Evolutionary conservation across 257 asterid species (phyloP).

Genomic region (Solanum infundibuliforme): DNA sequence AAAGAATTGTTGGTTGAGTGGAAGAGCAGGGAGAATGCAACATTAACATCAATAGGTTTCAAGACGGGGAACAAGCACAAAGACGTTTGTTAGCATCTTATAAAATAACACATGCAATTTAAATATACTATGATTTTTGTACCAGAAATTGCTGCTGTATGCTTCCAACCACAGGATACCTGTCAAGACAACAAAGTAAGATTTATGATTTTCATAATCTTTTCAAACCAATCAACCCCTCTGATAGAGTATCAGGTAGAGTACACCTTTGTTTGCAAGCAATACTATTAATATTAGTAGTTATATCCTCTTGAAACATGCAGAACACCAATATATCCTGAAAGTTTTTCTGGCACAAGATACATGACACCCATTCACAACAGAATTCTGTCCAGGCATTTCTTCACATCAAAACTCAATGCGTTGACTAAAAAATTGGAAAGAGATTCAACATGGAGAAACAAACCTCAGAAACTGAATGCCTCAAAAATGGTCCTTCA

Average conservation of each 20-base stretch:
- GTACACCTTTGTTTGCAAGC: neutral
- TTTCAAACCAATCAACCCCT: neutral
- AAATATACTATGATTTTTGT: constrained; percentile 5
- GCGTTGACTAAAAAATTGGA: neutral
- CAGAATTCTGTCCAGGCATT: neutral
- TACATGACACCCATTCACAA: neutral
- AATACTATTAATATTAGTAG: neutral
- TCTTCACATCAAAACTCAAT: neutral
- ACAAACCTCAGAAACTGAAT: constrained; percentile 68
- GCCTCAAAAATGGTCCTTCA: constrained; percentile 57
- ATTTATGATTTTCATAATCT: neutral
- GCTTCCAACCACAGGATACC: constrained; percentile 99
- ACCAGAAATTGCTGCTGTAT: constrained; percentile 95
- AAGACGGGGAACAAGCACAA: neutral
- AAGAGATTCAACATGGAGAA: neutral
- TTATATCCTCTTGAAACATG: neutral
- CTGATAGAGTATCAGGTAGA: neutral
- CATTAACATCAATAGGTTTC: neutral
- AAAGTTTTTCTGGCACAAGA: neutral
- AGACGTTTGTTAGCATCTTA: neutral
- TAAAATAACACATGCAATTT: neutral
- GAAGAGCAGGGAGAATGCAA: neutral
- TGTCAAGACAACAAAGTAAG: constrained; percentile 15
- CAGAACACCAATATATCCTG: neutral
- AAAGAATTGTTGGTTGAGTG: neutral